These are phyloP conservation scores for Chlorella sp. DNA, from an alignment of 139 green algal genomes.

Conservation along the genomic window DNA sequence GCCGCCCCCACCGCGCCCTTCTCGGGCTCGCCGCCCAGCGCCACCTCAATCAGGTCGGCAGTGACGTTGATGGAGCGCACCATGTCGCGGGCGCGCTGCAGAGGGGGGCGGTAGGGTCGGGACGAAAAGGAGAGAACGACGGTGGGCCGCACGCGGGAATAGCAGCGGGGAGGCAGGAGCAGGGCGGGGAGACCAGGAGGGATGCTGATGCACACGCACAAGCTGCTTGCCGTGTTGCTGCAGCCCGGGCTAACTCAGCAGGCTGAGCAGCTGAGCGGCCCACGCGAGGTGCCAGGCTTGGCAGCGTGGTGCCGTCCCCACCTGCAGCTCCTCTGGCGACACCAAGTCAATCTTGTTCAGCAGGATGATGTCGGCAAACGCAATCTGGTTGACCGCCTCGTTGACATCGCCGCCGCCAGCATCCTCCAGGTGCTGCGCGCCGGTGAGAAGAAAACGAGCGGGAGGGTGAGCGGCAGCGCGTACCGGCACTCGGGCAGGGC, in stretches of 20 bases:
- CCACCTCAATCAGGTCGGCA: conserved; percentile 72
- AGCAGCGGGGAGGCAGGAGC: not conserved
- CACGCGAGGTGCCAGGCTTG: not conserved
- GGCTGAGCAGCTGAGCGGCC: not conserved
- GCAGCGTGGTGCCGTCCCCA: not conserved
- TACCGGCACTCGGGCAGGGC: too few relatives aligned
- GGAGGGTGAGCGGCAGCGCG: not conserved
- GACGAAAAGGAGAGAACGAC: not conserved
- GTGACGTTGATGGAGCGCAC: conserved; percentile 79
- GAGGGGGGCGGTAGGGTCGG: not conserved
- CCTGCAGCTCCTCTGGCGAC: conserved; percentile 51
- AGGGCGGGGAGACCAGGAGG: too few relatives aligned
- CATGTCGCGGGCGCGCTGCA: conserved; percentile 57
- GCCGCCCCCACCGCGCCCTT: not conserved
- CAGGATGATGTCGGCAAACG: conserved; percentile 90
- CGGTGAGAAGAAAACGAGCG: not conserved
- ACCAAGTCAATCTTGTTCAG: conserved; percentile 90
- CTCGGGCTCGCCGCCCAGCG: conserved; percentile 58
- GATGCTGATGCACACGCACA: not conserved
- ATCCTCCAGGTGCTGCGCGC: conserved; percentile 78
- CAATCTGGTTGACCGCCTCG: conserved; percentile 80
- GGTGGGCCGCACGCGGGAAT: too few relatives aligned
- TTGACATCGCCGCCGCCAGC: conserved; percentile 80
- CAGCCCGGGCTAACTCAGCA: not conserved
- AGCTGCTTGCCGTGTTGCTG: not conserved